A percentile compares a stretch with the other conserved stretches of the same genome.
These are phyloP conservation scores for Trichoderma atroviride DNA, from an alignment of 2,329 filamentous ascomycete genomes.

Conservation along the genomic window DNA sequence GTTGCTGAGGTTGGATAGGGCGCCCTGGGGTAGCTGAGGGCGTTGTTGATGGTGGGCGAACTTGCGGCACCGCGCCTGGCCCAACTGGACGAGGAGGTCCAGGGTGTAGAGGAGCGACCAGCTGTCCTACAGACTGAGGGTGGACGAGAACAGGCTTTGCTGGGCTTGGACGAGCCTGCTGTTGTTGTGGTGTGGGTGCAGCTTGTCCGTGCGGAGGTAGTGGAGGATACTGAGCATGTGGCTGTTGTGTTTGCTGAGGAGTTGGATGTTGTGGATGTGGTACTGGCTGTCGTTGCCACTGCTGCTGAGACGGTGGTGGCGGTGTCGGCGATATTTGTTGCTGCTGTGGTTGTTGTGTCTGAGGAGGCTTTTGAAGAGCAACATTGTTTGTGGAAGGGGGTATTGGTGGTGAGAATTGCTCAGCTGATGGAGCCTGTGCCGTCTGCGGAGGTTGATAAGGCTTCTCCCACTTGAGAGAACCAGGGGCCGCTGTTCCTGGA, in stretches of 20 bases:
- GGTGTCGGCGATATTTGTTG: conserved; percentile 30
- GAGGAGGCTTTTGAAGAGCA: conserved; percentile 32
- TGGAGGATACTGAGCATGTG: conserved; percentile 29
- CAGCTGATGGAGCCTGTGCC: conserved; percentile 33
- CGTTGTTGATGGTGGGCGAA: conserved; percentile 39
- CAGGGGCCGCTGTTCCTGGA: conserved; percentile 31
- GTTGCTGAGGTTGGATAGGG: conserved; percentile 39
- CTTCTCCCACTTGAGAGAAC: conserved; percentile 46
- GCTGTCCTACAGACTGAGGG: conserved; percentile 42
- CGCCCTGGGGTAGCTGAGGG: conserved; percentile 41
- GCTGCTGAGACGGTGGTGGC: conserved; percentile 31
- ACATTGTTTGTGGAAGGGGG: conserved; percentile 31
- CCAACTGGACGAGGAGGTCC: conserved; percentile 36
- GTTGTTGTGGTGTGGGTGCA: conserved; percentile 32
- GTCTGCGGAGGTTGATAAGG: conserved; percentile 43
- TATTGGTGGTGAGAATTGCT: conserved; percentile 34
- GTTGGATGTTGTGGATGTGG: conserved; percentile 32
- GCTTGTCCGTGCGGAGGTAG: conserved; percentile 28
- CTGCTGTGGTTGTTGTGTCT: conserved; percentile 30
- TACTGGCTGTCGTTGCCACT: conserved; percentile 27
- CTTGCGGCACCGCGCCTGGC: conserved; percentile 34
- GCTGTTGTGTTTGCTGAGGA: conserved; percentile 30
- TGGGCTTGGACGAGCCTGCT: conserved; percentile 32
- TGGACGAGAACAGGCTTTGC: conserved; percentile 40
- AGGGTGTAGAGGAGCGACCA: conserved; percentile 42